phyloP scores from a whole-genome alignment of 495 filamentous ascomycete species.

The Evernia prunastri region DNA sequence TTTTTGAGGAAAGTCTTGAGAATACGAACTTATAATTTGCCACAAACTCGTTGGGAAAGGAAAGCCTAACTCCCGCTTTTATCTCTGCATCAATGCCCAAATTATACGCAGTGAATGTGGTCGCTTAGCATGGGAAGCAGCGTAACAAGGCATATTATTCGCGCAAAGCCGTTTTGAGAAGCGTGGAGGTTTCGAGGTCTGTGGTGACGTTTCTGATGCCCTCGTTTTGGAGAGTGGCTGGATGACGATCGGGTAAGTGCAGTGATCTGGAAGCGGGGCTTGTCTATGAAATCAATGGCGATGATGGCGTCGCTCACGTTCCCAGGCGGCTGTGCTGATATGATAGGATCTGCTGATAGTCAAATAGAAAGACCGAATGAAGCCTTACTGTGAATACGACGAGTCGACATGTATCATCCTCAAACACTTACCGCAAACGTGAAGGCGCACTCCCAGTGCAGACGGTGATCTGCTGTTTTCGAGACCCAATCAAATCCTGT shows the following conservation, averaged over 20 bases:
- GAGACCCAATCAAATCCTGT: too few species aligned
- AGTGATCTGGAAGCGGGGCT: not conserved
- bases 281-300: not conserved
- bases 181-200: not conserved
- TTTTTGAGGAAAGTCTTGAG: slow-evolving; percentile 17
- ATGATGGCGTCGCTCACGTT: not conserved
- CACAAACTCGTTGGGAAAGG: slow-evolving; percentile 26
- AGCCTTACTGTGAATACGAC: too few species aligned
- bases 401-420: too few species aligned
- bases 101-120: slow-evolving; percentile 7
- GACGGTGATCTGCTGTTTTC: too few species aligned
- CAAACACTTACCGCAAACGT: too few species aligned
- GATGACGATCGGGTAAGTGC: not conserved
- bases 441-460: too few species aligned
- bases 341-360: too few species aligned
- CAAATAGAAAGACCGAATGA: too few species aligned
- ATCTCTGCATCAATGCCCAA: slow-evolving; percentile 25
- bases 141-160: not conserved
- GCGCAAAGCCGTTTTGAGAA: not conserved
- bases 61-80: slow-evolving; percentile 27
- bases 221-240: not conserved
- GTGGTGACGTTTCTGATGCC: not conserved
- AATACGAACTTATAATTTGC: too few species aligned
- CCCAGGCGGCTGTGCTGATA: slow-evolving; percentile 8
- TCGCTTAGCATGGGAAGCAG: not conserved